Base-by-base conservation (phyloP, 768 basidiomycete species). In the Coprinellus aureogranulatus region DNA sequence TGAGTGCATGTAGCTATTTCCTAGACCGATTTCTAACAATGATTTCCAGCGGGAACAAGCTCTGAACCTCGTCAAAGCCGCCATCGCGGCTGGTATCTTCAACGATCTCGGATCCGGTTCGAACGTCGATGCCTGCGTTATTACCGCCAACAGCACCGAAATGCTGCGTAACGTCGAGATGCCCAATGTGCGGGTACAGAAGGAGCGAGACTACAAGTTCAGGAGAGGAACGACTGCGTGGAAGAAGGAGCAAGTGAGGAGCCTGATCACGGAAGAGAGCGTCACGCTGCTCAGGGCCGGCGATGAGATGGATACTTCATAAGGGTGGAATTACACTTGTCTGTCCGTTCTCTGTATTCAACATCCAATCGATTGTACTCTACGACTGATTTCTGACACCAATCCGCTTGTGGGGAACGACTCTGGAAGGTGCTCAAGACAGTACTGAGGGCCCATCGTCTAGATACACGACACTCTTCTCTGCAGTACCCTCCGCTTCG, bases 21-120 rank as follows among this genome's bases (percentile, higher is more conserved):
- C 23, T 22, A 28, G 22, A 27, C 54, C 44, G n/a, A n/a, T 1
- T 50, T 37, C 16, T 57, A n/a, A 1, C 23, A 2, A 31, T n/a
- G 23, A 22, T 34, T 40, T 48, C 34, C 71, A 95, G 90, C 83
- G 90, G 40, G 82, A 84, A 41, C 88, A 89, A 25, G 96, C 94
- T 2, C 82, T 98, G 49, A 76, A 77, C 5, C 80, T 98, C 20
- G 94, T 98, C 37, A 85, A 88, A 56, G 80, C 85, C 39, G 95
- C 97, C 46, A 87, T 99, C 65, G 86, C 89, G 23, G 91, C 93
- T 2, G 97, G 97, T 82, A 95, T 99, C 69, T 98, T 97, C 84
- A 98, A 99, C 77, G 97, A 99, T 77, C 85, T 98, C 31, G 97
- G 97, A 3, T 98, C 96, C 0, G 97, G 97, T 42, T 94, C 92